Evolutionary conservation across 2,329 filamentous ascomycete genomes (phyloP), one percentile per base, ranked within the genome.

Genomic region (Xylaria sp.): DNA sequence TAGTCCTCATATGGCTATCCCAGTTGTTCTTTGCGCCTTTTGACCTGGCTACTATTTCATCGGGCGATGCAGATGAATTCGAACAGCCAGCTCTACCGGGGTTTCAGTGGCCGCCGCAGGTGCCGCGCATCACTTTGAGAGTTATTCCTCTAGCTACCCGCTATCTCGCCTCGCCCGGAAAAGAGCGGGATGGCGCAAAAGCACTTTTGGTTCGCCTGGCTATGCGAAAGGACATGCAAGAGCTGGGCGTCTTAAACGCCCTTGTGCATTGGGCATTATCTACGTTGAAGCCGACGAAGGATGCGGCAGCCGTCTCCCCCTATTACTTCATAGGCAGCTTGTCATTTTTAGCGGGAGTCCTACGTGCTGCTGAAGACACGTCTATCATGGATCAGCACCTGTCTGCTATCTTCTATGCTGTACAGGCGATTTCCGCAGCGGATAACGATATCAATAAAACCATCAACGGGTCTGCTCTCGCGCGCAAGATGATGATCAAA

Each of bases 151-250:
- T 97, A 32, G 92, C 90, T 7, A 82, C 94, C 63, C 86, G 87
- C 66, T 93, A 94, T 76, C 86, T 98, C 18, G 84, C 88, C 6
- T 89, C 88, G 0, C 87, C 95, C 0, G 94, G 94, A 0, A 98
- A 97, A 75, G 95, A 98, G 78, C 89, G 93, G 66, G 93, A 96
- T 80, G 94, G 94, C 10, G 94, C 96, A n/a, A 94, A 91, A 68
- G 86, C 89, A 2, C 84, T 98, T 28, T 84, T 99, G 8, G 92
- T 97, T 20, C 88, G 94, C 55, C 84, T 98, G 55, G 89, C 91
- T n/a, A 89, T 94, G 78, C 89, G 96, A 18, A 89, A 89, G 56
- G 96, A 99, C 78, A 97, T 98, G 93, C 92, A 95, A 80, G 84
- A 88, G 60, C 82, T 94, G 10, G 90, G 91, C 0, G 83, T 98